Evolutionary conservation across 805 yeast genomes (phyloP).

Genomic region (Candida gorgasii): DNA sequence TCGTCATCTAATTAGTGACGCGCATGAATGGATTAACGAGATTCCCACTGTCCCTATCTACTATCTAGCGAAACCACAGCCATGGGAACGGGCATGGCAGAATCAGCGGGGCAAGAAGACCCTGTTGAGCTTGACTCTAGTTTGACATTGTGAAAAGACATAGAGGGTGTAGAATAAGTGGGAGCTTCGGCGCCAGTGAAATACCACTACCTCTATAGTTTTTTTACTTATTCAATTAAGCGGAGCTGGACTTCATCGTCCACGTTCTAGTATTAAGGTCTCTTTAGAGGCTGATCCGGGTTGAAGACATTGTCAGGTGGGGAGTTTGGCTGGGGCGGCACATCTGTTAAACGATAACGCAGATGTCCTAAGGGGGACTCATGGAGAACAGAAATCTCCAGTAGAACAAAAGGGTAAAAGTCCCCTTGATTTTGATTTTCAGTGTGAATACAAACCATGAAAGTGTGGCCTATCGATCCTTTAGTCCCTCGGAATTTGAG

Average conservation of each 20-base stretch:
- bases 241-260: conserved; percentile 31
- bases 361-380: conserved; percentile 48
- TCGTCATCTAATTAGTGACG: conserved; percentile 26
- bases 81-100: conserved; percentile 22
- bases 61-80: conserved; percentile 29
- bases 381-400: conserved; percentile 50
- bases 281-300: conserved; percentile 30
- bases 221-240: conserved; percentile 38
- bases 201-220: conserved; percentile 44
- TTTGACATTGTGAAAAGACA: conserved; percentile 43
- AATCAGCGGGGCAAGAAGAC: conserved; percentile 39
- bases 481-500: conserved; percentile 44
- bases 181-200: conserved; percentile 48
- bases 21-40: conserved; percentile 26
- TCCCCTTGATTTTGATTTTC: conserved; percentile 48
- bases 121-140: conserved; percentile 45
- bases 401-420: conserved; percentile 50
- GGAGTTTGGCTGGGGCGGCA: conserved; percentile 51
- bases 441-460: conserved; percentile 40
- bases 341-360: conserved; percentile 50
- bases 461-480: conserved; percentile 53
- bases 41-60: conserved; percentile 31
- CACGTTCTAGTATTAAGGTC: conserved; percentile 31
- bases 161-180: conserved; percentile 43
- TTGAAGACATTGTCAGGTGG: conserved; percentile 45